Evolutionary conservation across 345 rosid species (phyloP), one percentile per base, ranked within the genome.

Genomic region (Nasturtium officinale): DNA sequence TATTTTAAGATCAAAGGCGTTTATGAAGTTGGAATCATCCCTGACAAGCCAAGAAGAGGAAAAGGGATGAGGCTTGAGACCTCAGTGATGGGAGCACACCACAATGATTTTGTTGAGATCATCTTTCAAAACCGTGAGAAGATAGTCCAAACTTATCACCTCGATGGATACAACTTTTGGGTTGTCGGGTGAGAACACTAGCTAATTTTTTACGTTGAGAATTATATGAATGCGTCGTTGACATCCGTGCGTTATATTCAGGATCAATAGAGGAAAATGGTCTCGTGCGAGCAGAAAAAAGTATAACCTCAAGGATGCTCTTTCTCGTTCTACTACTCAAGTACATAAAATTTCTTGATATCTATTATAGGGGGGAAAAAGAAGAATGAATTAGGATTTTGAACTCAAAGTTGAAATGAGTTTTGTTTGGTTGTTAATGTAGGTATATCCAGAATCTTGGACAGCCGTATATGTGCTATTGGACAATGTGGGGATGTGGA

Each of bases 401-500:
- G 25, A 23, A 23, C 2, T 23, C 25, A 23, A 2, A 23, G 25
- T 23, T 23, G 25, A 23, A 23, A 23, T 23, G 25, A 23, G 2
- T 2, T 23, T 23, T 23, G 25, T 23, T 2, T 23, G 21, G 33
- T 16, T 55, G 38, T 17, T 74, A 23, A 23, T 23, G 74, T 87
- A 94, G 98, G 98, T 95, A 0, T 95, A 91, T 76, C 98, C 99
- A 21, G 85, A 69, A 23, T 85, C 98, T 17, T 95, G 99, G 98
- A 90, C 96, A 7, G 97, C 98, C 0, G 78, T 95, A 5, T 95
- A 95, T 71, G 75, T 95, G 9, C 80, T 90, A 26, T 84, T 95
- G 11, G 98, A 91, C 77, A 95, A 91, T 55, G 96, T 87, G 21
- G 99, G 99, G 15, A 90, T 91, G 96, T 95, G 99, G 99, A 91